Conservation (phyloP, 192 early-diverging fungal genomes). For the Helicostylum pulchrum region DNA sequence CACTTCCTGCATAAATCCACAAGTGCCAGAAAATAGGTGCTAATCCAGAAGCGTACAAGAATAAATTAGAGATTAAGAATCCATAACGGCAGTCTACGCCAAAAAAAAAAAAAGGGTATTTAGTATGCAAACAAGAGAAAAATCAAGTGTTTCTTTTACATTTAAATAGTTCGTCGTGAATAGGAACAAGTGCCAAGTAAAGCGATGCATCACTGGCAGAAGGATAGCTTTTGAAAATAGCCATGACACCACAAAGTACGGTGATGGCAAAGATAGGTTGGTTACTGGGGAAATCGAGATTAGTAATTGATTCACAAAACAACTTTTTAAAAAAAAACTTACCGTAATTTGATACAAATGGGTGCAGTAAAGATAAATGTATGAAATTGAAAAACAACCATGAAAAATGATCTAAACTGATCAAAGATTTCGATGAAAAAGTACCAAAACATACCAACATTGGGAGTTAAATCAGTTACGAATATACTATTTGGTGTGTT, state of each 20-base stretch:
- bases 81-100: conserved; percentile 75
- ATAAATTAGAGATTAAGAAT: conserved; percentile 68
- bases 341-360: conserved; percentile 75
- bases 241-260: conserved; percentile 70
- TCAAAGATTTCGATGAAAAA: conserved; percentile 99
- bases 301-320: not conserved
- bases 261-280: conserved; percentile 77
- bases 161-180: conserved; percentile 84
- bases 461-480: conserved; percentile 88
- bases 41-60: conserved; percentile 72
- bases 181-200: conserved; percentile 75
- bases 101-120: not conserved
- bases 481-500: conserved; percentile 6
- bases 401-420: conserved; percentile 92
- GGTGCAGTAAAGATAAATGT: conserved; percentile 87
- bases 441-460: conserved; percentile 97
- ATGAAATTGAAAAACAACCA: conserved; percentile 93
- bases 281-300: conserved; percentile 41
- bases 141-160: conserved; percentile 50
- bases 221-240: conserved; percentile 93
- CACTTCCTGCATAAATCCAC: conserved; percentile 94
- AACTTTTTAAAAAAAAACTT: too few relatives aligned
- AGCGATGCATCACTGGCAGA: conserved; percentile 82
- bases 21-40: conserved; percentile 90
- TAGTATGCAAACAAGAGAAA: too few relatives aligned